Evolutionary conservation across 768 basidiomycete genomes (phyloP), one percentile per base, ranked within the genome.

Genomic region (Suillus paluster): DNA sequence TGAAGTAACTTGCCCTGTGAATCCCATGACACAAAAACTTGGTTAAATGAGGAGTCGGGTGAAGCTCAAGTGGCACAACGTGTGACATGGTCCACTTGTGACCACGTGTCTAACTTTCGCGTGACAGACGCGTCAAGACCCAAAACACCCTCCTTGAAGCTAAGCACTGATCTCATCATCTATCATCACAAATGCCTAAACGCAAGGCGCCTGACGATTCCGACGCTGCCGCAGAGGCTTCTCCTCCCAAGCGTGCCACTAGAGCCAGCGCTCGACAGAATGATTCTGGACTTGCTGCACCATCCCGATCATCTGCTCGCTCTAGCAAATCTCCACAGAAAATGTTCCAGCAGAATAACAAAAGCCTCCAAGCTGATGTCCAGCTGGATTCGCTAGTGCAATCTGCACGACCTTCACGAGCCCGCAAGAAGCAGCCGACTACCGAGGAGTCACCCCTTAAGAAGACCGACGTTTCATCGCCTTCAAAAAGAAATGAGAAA

Each of bases 1-100:
- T 15, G 4, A 39, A 25, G 12, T 1, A 44, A 70, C 73, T 34
- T 69, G 85, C 87, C 86, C 87, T 57, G 87, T 89, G 46, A 88
- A 86, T 44, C 87, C 87, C 87, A 88, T 86, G 30, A 30, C 55
- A 39, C 53, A 62, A 57, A 44, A 62, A 64, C 63, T 66, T 57
- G 57, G 36, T 30, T 5, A 30, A n/a, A 50, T 12, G 21, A 61
- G 52, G 56, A n/a, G n/a, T n/a, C n/a, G n/a, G n/a, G n/a, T n/a
- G n/a, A 25, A 57, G 41, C 25, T 4, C 4, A 30, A 30, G 45
- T 62, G 52, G 30, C 19, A 36, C 39, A n/a, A 66, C 50, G 7
- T 44, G 71, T 73, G 60, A 77, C 69, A 19, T 12, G 27, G 59
- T 38, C 53, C 23, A 25, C 53, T n/a, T 8, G 54, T 55, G 38